These are phyloP conservation scores for Aegilops tauschii DNA, from an alignment of 176 grass and related monocot genomes.

Conservation along the genomic window DNA sequence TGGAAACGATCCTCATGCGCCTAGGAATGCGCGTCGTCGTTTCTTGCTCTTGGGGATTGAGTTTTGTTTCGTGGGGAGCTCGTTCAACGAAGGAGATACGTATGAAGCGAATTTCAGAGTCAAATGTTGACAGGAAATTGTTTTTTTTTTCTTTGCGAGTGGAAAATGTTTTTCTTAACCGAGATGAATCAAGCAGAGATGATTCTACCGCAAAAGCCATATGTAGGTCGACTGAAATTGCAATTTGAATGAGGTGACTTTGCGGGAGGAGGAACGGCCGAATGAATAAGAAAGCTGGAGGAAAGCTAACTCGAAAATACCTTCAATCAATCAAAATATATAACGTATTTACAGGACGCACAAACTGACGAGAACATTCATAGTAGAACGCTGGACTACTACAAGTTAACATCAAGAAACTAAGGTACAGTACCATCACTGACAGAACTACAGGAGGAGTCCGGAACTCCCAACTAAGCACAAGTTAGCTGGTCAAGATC, in stretches of 20 bases:
- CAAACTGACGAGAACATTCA: background rate
- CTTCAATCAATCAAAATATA: background rate
- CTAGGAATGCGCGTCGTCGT: background rate
- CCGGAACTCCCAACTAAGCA: background rate
- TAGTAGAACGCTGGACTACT: background rate
- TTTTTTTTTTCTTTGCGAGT: background rate
- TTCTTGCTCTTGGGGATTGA: background rate
- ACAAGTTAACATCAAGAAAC: background rate
- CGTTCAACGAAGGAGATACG: background rate
- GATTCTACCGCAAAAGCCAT: too few relatives aligned
- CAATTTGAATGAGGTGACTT: too few relatives aligned
- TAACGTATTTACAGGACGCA: background rate
- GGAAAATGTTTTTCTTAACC: background rate
- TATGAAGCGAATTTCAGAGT: background rate
- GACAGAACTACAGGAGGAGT: background rate
- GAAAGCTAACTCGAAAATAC: background rate
- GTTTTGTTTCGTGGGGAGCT: background rate
- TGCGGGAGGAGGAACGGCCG: too few relatives aligned
- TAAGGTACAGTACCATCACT: background rate
- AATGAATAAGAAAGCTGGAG: too few relatives aligned
- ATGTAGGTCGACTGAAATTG: too few relatives aligned
- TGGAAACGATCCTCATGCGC: constrained; percentile 13
- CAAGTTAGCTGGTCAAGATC: constrained; percentile 22
- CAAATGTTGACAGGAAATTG: background rate
- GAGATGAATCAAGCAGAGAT: background rate